Evolutionary conservation across 768 basidiomycete species (phyloP).

Genomic region (Kwoniella dejecticola): DNA sequence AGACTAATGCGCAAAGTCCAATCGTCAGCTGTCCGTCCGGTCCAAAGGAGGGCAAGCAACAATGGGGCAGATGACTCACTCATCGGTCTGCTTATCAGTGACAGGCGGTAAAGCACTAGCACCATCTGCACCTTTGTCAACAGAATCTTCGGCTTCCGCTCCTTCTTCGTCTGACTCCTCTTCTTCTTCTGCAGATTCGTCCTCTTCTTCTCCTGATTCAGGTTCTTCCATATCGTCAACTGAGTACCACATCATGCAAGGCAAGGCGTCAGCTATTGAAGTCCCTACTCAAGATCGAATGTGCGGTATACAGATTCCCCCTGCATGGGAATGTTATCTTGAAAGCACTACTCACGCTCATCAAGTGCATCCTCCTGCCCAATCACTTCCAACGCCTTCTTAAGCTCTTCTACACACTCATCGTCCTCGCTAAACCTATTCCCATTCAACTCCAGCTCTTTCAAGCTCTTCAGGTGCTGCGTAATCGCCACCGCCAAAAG

Average conservation of each 20-base stretch:
- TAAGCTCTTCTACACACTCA: constrained; percentile 58
- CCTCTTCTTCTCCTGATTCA: constrained; percentile 59
- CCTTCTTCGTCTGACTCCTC: constrained; percentile 60
- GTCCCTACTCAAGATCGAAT: no score
- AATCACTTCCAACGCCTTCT: constrained; percentile 57
- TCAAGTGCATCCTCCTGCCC: constrained; percentile 79
- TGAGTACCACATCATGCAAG: not conserved
- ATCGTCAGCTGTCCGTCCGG: no score
- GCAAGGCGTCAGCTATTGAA: not conserved
- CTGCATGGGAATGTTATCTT: no score
- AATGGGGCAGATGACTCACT: constrained; percentile 29
- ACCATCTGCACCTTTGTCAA: constrained; percentile 27
- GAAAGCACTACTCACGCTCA: constrained; percentile 58
- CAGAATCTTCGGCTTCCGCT: constrained; percentile 31
- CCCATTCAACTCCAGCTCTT: constrained; percentile 79
- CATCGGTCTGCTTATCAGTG: constrained; percentile 43
- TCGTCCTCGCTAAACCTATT: constrained; percentile 62
- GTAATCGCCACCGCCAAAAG: constrained; percentile 70
- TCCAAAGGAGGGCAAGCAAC: not conserved
- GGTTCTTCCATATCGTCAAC: constrained; percentile 71
- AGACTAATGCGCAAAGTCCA: constrained; percentile 35
- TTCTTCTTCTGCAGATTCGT: constrained; percentile 56
- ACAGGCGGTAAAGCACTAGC: constrained; percentile 33
- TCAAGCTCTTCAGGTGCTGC: constrained; percentile 64
- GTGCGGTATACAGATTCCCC: no score